A percentile compares a stretch with the other conserved stretches of the same genome.
Evolutionary conservation across 2,329 filamentous ascomycete species (phyloP).

Genomic region (Venturia effusa): DNA sequence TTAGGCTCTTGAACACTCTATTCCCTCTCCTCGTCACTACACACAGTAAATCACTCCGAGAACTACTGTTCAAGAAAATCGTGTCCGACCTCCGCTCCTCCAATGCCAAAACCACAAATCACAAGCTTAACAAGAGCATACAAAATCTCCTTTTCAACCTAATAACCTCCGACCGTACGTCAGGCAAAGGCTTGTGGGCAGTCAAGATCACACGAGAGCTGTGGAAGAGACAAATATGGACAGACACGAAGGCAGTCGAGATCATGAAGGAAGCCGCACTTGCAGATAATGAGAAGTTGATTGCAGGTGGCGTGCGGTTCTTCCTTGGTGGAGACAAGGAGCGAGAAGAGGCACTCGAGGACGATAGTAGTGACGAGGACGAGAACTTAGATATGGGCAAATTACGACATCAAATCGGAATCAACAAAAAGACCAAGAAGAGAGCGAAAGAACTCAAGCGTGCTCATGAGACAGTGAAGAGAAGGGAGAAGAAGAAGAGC

Average conservation of each 20-base stretch:
- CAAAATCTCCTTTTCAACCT: slow-evolving; percentile 91
- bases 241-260: slow-evolving; percentile 86
- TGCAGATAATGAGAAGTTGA: slow-evolving; percentile 86
- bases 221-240: slow-evolving; percentile 96
- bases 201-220: slow-evolving; percentile 91
- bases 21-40: slow-evolving; percentile 91
- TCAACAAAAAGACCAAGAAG: slow-evolving; percentile 97
- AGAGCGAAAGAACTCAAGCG: slow-evolving; percentile 66
- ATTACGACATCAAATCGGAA: slow-evolving; percentile 72
- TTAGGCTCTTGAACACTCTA: slow-evolving; percentile 67
- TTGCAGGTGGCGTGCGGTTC: slow-evolving; percentile 78
- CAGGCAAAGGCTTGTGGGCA: slow-evolving; percentile 84
- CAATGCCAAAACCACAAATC: slow-evolving; percentile 80
- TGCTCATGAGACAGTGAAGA: slow-evolving; percentile 73
- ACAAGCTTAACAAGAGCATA: slow-evolving; percentile 83
- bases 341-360: slow-evolving; percentile 74
- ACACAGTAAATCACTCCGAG: slow-evolving; percentile 77
- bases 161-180: slow-evolving; percentile 73
- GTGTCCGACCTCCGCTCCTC: slow-evolving; percentile 79
- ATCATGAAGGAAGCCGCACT: slow-evolving; percentile 93
- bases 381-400: slow-evolving; percentile 65
- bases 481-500: slow-evolving; percentile 68
- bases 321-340: slow-evolving; percentile 96
- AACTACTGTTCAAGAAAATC: slow-evolving; percentile 80
- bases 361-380: slow-evolving; percentile 78